Base-by-base conservation (phyloP, 2,329 filamentous ascomycete species). In the Elsinoe ampelina region DNA sequence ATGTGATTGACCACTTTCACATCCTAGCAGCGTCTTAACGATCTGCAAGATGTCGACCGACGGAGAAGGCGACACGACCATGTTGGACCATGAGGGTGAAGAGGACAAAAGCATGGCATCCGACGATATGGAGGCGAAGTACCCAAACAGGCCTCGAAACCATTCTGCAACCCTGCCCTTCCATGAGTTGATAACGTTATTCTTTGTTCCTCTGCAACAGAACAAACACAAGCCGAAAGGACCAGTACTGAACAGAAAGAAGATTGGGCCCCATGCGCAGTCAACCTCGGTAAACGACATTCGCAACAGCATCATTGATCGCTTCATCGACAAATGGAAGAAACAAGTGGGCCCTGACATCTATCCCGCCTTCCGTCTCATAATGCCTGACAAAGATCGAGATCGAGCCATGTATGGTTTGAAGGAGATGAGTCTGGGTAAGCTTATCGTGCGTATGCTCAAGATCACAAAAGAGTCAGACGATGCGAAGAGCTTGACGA, bases 331-430 rank as follows among this genome's bases (percentile, higher is more conserved):
- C 12, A 80, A 83, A 68, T 98, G 93, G 93, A 82, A 91, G 38
- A 82, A 83, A 57, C 85, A 95, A 60, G 91, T 96, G 19, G 93
- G 93, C 22, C 76, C 89, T 63, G 93, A 98, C 70, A 88, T 98
- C 64, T 97, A 93, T 67, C 93, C 93, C 0, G 92, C 89, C 1
- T 80, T 98, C 70, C 84, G 93, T 17, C 80, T 98, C 47, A 95
- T 97, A 58, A 78, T 96, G 2, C 91, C 92, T 0, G 89, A 95
- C 65, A 95, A 95, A 67, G 93, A 98, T 67, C 83, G 90, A 38
- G 90, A 97, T 65, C 82, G 93, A 48, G 86, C 87, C 15, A 90
- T 95, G 76, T 98, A 97, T 66, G 89, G 92, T 0, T 76, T 98
- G 39, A 97, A 97, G 68, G 93, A 98, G 74, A 91, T 86, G 68